Base-by-base conservation (phyloP, 371 early-diverging fungal genomes). In the Lichtheimia hyalospora region DNA sequence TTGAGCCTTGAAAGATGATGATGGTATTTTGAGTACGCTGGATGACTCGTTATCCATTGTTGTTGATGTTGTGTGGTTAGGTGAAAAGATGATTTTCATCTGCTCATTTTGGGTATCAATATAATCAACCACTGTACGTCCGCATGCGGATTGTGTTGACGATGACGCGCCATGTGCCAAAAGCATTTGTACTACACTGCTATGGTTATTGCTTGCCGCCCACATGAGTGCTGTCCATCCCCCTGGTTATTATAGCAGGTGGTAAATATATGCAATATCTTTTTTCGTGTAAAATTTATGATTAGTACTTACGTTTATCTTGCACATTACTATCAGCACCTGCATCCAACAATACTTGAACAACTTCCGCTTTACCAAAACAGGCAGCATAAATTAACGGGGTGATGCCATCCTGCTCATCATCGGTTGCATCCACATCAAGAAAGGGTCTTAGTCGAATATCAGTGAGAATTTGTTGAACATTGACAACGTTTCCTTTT, bases 171-270 rank as follows among this genome's bases (percentile, higher is more conserved):
- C 93, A 60, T 83, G 68, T 34, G 87, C 90, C 23, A 96, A 62
- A 28, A 96, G 79, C 16, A 89, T 50, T 57, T 84, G 79, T 16
- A 91, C 92, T 24, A 89, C 78, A n/a, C 74, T 70, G 48, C 82
- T 79, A 73, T 93, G 89, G 56, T 89, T 88, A 75, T 93, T 96
- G 50, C 89, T 89, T 42, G 89, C 89, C 0, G 97, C 96, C 97
- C 97, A 97, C 83, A 95, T 88, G 13, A 96, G 78, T 7, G 95
- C 87, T 5, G 96, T 92, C 97, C 97, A 97, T 8, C 97, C 97
- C 56, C 84, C 92, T 87, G 56, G 25, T 23, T 50, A 2, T 48
- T 27, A n/a, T 49, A 41, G 27, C 54, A 34, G 6, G 34, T 34
- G 6, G 34, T 34, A 34, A 34, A 34, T 34, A 34, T 8, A 34